Evolutionary conservation across 129 eudicot genomes (phyloP).

Genomic region (Pulicaria dysenterica): DNA sequence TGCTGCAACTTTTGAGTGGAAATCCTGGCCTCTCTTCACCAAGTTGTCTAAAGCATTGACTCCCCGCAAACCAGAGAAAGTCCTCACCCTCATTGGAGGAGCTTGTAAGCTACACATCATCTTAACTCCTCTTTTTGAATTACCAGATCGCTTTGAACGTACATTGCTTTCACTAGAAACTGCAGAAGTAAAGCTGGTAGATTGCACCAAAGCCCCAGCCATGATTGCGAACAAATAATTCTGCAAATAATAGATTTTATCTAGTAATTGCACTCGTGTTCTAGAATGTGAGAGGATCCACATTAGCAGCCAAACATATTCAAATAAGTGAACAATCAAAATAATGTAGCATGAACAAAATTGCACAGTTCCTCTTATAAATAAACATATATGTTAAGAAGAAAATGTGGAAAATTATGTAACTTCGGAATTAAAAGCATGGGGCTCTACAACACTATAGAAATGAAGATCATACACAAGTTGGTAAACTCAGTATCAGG

Average conservation of each 20-base stretch:
- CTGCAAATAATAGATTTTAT: conserved; percentile 14
- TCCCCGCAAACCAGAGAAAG: conserved; percentile 71
- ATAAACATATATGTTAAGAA: background rate
- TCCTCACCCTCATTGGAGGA: conserved; percentile 43
- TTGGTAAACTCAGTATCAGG: background rate
- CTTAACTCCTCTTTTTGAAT: conserved; percentile 47
- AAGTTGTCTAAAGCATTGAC: conserved; percentile 64
- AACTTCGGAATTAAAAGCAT: background rate
- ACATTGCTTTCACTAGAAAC: conserved; percentile 54
- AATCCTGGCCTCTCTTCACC: conserved; percentile 45
- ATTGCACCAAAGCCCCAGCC: conserved; percentile 81
- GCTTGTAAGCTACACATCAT: conserved; percentile 54
- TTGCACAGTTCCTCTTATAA: conserved; percentile 15
- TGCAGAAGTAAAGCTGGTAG: conserved; percentile 76
- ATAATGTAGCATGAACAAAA: background rate
- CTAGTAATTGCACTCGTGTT: conserved; percentile 10
- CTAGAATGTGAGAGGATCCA: too few relatives aligned
- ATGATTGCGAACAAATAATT: conserved; percentile 50
- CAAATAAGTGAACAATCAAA: background rate
- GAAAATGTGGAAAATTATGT: background rate
- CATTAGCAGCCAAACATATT: too few relatives aligned
- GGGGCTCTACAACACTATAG: background rate
- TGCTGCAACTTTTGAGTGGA: conserved; percentile 70
- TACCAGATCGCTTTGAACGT: conserved; percentile 51
- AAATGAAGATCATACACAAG: background rate